Evolutionary conservation across 2,329 filamentous ascomycete species (phyloP).

Genomic region (Annulohypoxylon truncatum): DNA sequence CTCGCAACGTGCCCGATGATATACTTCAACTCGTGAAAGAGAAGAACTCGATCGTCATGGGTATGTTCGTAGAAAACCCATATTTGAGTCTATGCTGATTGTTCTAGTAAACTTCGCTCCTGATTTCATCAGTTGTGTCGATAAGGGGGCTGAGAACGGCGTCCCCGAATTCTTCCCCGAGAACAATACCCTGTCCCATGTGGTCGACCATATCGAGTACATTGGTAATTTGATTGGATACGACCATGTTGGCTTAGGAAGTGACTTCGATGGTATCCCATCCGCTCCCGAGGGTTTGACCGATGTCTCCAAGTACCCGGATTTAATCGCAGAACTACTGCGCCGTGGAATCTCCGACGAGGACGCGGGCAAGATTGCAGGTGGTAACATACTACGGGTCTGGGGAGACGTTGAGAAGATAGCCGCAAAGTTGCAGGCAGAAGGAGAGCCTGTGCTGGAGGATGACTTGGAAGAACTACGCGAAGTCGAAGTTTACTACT

Average conservation of each 20-base stretch:
- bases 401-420: slow-evolving; percentile 84
- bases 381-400: slow-evolving; percentile 84
- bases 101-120: slow-evolving; percentile 80
- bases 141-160: slow-evolving; percentile 67
- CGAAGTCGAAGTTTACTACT: not conserved
- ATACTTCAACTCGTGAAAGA: slow-evolving; percentile 81
- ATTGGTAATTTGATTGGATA: slow-evolving; percentile 88
- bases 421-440: slow-evolving; percentile 71
- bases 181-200: slow-evolving; percentile 80
- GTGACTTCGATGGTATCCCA: slow-evolving; percentile 86
- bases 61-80: slow-evolving; percentile 37
- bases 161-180: slow-evolving; percentile 74
- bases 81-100: slow-evolving; percentile 6
- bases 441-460: slow-evolving; percentile 64
- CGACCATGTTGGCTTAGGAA: slow-evolving; percentile 87
- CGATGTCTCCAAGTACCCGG: slow-evolving; percentile 86
- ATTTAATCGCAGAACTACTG: slow-evolving; percentile 80
- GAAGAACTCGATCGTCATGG: slow-evolving; percentile 82
- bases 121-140: slow-evolving; percentile 81
- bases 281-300: slow-evolving; percentile 78
- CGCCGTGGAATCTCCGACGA: slow-evolving; percentile 77
- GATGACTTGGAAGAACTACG: slow-evolving; percentile 58
- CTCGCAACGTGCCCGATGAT: slow-evolving; percentile 89
- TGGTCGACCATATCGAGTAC: slow-evolving; percentile 82
- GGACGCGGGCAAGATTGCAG: slow-evolving; percentile 80